Percentiles rank a stretch among this genome's conserved stretches.
Conservation (phyloP, 2,329 filamentous ascomycete species). For the Pseudomassariella vexata region DNA sequence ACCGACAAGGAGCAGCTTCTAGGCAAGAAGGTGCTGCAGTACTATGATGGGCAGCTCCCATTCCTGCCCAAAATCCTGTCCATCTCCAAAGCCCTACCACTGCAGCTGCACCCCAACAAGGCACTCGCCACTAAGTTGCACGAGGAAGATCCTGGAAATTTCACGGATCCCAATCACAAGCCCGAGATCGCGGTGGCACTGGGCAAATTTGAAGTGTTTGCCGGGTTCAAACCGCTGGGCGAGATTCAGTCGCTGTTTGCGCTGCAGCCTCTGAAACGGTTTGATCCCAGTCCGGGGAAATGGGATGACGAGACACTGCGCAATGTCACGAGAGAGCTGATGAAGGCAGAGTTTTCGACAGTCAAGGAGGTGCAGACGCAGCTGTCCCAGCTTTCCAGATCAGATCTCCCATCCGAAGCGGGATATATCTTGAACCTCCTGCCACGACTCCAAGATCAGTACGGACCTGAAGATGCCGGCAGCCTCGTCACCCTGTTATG, state of each 20-base stretch:
- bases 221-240: slow-evolving; percentile 63
- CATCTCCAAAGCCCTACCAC: slow-evolving; percentile 67
- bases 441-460: slow-evolving; percentile 59
- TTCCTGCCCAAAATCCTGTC: slow-evolving; percentile 73
- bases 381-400: slow-evolving; percentile 40
- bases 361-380: slow-evolving; percentile 47
- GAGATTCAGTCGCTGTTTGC: slow-evolving; percentile 55
- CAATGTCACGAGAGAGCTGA: slow-evolving; percentile 47
- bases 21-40: slow-evolving; percentile 53
- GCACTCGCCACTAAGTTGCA: slow-evolving; percentile 60
- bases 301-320: slow-evolving; percentile 56
- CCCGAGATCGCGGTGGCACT: slow-evolving; percentile 73
- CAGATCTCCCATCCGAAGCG: slow-evolving; percentile 42
- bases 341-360: slow-evolving; percentile 44
- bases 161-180: slow-evolving; percentile 71
- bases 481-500: slow-evolving; percentile 63
- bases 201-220: slow-evolving; percentile 68
- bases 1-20: slow-evolving; percentile 56
- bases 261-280: slow-evolving; percentile 46
- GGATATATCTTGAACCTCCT: slow-evolving; percentile 59
- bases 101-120: slow-evolving; percentile 72
- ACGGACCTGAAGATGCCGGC: slow-evolving; percentile 58
- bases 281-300: slow-evolving; percentile 38
- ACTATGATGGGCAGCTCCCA: slow-evolving; percentile 61
- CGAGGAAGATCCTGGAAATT: slow-evolving; percentile 56